Conservation (phyloP, 2,329 filamentous ascomycete genomes). For the Tolypocladium guangdongense region DNA sequence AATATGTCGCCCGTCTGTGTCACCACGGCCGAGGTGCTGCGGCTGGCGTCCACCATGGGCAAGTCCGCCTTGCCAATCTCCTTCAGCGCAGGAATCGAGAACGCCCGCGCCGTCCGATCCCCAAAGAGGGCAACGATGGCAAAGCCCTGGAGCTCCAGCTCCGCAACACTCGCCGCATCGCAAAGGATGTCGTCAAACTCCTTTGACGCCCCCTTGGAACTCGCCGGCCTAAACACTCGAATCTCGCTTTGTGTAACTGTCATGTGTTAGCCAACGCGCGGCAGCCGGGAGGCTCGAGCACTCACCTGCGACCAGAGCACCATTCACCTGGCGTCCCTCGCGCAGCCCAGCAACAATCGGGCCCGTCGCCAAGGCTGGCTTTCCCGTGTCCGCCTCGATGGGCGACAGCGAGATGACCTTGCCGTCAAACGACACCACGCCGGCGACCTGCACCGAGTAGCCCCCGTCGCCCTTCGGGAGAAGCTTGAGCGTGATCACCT, state of each 20-base stretch:
- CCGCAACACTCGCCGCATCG: slow-evolving; percentile 66
- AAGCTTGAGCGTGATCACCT: slow-evolving; percentile 81
- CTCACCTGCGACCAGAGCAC: slow-evolving; percentile 65
- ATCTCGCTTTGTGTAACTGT: slow-evolving; percentile 58
- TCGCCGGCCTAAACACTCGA: slow-evolving; percentile 80
- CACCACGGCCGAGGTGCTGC: slow-evolving; percentile 60
- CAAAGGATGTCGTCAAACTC: slow-evolving; percentile 77
- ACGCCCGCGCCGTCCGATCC: slow-evolving; percentile 69
- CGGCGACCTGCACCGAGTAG: slow-evolving; percentile 64
- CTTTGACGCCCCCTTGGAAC: slow-evolving; percentile 82
- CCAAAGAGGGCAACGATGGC: slow-evolving; percentile 78
- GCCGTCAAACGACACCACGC: slow-evolving; percentile 55
- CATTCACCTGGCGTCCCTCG: slow-evolving; percentile 64
- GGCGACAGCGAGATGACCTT: slow-evolving; percentile 66
- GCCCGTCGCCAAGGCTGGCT: slow-evolving; percentile 65
- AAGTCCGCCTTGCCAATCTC: slow-evolving; percentile 65
- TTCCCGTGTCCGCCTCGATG: slow-evolving; percentile 68
- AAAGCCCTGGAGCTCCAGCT: slow-evolving; percentile 63
- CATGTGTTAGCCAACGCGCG: slow-evolving; percentile 12
- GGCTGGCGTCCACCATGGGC: slow-evolving; percentile 59
- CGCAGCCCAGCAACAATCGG: slow-evolving; percentile 64
- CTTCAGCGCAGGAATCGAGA: slow-evolving; percentile 76
- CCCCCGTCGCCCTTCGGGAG: slow-evolving; percentile 57
- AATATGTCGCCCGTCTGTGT: slow-evolving; percentile 72
- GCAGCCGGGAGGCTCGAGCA: background rate